Evolutionary conservation across 495 filamentous ascomycete genomes (phyloP).

Genomic region (Tuber borchii): DNA sequence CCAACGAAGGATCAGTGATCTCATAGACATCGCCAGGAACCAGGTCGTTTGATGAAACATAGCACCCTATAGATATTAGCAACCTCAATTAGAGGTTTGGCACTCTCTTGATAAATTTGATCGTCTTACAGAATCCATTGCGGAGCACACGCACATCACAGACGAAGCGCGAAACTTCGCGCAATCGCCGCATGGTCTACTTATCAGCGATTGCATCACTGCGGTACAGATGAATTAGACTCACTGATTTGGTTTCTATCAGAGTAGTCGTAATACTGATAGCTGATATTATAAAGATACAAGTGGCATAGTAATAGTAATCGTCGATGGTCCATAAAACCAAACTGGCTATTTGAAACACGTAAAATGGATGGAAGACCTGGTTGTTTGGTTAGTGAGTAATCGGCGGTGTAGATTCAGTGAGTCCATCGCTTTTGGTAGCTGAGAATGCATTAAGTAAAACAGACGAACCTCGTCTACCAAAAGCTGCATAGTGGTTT

Average conservation of each 20-base stretch:
- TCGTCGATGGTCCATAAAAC: conserved; percentile 90
- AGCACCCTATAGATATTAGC: conserved; percentile 58
- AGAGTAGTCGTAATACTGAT: conserved; percentile 85
- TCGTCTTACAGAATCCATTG: conserved; percentile 75
- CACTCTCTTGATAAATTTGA: conserved; percentile 39
- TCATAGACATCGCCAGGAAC: conserved; percentile 97
- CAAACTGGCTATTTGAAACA: conserved; percentile 94
- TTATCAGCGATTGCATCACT: conserved; percentile 14
- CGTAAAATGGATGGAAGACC: conserved; percentile 96
- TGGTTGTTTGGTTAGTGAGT: conserved; percentile 41
- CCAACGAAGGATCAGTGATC: conserved; percentile 87
- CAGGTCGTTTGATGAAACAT: conserved; percentile 75
- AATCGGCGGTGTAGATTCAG: background rate
- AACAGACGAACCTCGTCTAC: conserved; percentile 70
- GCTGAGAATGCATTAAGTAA: conserved; percentile 4
- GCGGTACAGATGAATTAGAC: conserved; percentile 17
- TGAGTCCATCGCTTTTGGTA: background rate
- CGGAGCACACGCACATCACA: conserved; percentile 90
- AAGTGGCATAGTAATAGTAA: conserved; percentile 95
- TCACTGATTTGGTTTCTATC: conserved; percentile 77
- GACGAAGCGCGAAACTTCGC: conserved; percentile 88
- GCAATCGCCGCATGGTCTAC: conserved; percentile 80
- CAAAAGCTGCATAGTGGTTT: conserved; percentile 71
- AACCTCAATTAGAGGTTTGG: conserved; percentile 19
- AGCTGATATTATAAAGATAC: conserved; percentile 91